Percentiles rank a stretch among this genome's conserved stretches.
phyloP scores from a whole-genome alignment of 805 yeast species.

The Pichia gijzeniarum region DNA sequence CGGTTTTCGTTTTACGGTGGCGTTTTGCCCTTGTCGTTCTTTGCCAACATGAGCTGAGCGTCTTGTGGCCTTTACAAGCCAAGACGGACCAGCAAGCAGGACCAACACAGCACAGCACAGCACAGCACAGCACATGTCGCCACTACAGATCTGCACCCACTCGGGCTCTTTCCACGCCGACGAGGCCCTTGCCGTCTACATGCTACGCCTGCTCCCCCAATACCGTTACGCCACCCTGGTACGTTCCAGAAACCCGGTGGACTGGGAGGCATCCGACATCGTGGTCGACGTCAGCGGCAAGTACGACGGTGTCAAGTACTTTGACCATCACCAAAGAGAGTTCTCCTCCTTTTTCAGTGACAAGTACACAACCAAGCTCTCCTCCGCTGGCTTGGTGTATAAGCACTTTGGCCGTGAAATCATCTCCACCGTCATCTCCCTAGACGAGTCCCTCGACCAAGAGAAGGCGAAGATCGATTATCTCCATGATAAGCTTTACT shows the following conservation, averaged over 20 bases:
- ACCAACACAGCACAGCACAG: too few species aligned
- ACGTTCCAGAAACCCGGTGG: slow-evolving; percentile 77
- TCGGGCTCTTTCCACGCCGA: slow-evolving; percentile 97
- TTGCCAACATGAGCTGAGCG: too few species aligned
- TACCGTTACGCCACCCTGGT: slow-evolving; percentile 61
- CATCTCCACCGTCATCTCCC: slow-evolving; percentile 46
- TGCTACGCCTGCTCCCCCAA: slow-evolving; percentile 67
- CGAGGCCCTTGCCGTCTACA: slow-evolving; percentile 87
- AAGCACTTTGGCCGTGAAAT: slow-evolving; percentile 77
- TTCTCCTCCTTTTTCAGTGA: slow-evolving; percentile 68
- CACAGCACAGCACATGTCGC: slow-evolving; percentile 1
- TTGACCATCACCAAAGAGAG: slow-evolving; percentile 96
- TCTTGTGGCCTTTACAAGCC: too few species aligned
- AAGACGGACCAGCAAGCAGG: too few species aligned
- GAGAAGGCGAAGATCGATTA: slow-evolving; percentile 38
- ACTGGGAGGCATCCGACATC: slow-evolving; percentile 82
- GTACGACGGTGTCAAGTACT: slow-evolving; percentile 78
- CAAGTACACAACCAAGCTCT: slow-evolving; percentile 65
- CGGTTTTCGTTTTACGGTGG: too few species aligned
- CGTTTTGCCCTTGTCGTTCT: too few species aligned
- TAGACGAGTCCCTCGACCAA: slow-evolving; percentile 31
- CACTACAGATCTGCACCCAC: slow-evolving; percentile 75
- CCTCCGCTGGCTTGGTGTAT: slow-evolving; percentile 90
- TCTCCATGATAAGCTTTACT: slow-evolving; percentile 71
- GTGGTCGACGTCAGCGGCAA: slow-evolving; percentile 94